phyloP scores from a whole-genome alignment of 1,139 yeast genomes.

The Geotrichum australiense region DNA sequence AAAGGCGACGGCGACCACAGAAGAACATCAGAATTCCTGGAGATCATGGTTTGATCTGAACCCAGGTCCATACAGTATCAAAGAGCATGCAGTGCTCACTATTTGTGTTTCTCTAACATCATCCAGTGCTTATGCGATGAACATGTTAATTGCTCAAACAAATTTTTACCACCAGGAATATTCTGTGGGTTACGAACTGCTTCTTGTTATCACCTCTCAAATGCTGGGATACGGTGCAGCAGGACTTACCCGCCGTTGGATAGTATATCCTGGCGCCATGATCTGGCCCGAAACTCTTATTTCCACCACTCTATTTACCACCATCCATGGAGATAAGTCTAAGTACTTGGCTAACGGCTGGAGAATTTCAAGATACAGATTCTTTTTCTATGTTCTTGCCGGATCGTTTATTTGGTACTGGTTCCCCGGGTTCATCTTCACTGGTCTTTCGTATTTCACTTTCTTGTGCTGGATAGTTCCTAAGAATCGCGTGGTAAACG shows the following conservation, averaged over 20 bases:
- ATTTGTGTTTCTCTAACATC: constrained; percentile 46
- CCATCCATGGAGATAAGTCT: constrained; percentile 36
- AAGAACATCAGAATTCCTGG: constrained; percentile 39
- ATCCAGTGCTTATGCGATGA: constrained; percentile 40
- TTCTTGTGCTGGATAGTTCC: constrained; percentile 38
- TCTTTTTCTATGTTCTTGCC: constrained; percentile 34
- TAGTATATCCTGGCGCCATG: constrained; percentile 46
- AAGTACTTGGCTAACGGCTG: constrained; percentile 43
- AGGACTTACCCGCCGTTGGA: constrained; percentile 43
- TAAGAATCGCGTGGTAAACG: constrained; percentile 41
- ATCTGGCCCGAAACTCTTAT: constrained; percentile 44
- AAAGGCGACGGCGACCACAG: constrained; percentile 25
- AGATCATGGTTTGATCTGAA: constrained; percentile 41
- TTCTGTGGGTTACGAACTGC: constrained; percentile 41
- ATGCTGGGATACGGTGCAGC: constrained; percentile 41
- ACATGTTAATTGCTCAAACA: constrained; percentile 42
- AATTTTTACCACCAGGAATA: constrained; percentile 46
- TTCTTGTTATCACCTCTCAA: constrained; percentile 17
- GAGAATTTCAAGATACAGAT: constrained; percentile 37
- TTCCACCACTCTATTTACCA: constrained; percentile 29
- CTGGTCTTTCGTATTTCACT: constrained; percentile 38
- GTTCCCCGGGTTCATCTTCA: constrained; percentile 43
- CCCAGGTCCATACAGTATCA: constrained; percentile 48
- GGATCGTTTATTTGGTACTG: constrained; percentile 41
- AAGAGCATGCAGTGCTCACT: constrained; percentile 51